Base-by-base conservation (phyloP, 108 stramenopile species). In the Parmales sp. region DNA sequence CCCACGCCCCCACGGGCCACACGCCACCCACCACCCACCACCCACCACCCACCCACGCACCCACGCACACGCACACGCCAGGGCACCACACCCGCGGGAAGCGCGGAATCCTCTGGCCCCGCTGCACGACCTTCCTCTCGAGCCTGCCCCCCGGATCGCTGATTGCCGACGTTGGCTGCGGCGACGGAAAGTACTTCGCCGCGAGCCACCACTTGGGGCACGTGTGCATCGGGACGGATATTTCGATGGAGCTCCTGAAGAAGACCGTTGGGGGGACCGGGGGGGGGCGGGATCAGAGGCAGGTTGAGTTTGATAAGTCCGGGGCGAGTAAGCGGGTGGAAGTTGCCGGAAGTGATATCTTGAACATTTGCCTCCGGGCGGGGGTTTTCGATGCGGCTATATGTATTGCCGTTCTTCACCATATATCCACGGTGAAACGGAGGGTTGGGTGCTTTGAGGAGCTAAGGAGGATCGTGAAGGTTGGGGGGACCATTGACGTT, bases 371-470 rank as follows among this genome's bases (percentile, higher is more conserved):
- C 26, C 67, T 90, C 16, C 78, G 91, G 22, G 76, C 69, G 39
- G 81, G 82, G 2, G 75, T 87, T 54, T 94, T 80, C 64, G 98
- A 99, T 73, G 96, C 94, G 19, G 95, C 93, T 5, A 84, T 99
- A 64, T 95, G 94, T 80, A 95, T 99, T 67, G 98, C 98, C 31
- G 98, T 99, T 34, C 76, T 99, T 88, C 98, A 99, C 67, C 98
- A 99, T 72, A 65, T 97, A 54, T 90, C 91, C 41, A 95, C 95
- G 8, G 75, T 37, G 39, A 89, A 74, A 45, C 75, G 98, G 64
- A 76, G 98, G 16, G 63, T 90, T 11, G 82, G 84, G 41, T 91
- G 90, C 70, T 73, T 99, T 29, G 63, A 78, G 34, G 98, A 99
- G 74, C 71, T 95, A 63, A 68, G 63, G 29, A 79, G 96, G 18